Conservation (phyloP, 192 early-diverging fungal genomes). For the Backusella liffmaniae region DNA sequence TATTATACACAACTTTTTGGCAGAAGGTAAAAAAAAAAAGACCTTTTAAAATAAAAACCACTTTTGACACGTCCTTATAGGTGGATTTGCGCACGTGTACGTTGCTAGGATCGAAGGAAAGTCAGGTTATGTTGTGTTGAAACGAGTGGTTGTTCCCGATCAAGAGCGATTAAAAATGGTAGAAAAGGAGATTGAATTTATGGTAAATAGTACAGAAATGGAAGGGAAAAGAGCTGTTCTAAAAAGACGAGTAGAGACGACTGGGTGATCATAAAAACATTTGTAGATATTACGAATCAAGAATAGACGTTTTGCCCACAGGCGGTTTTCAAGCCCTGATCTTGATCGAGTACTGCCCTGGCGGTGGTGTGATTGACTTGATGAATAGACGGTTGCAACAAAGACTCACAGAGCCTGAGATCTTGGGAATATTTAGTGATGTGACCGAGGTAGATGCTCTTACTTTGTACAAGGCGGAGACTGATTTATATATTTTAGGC, state of each 20-base stretch:
- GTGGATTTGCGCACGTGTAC: constrained; percentile 93
- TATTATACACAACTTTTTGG: constrained; percentile 71
- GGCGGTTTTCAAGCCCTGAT: constrained; percentile 82
- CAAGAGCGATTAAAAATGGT: constrained; percentile 57
- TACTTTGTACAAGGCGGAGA: neutral
- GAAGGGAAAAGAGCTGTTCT: neutral
- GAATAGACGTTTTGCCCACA: constrained; percentile 48
- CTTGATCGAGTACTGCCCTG: constrained; percentile 91
- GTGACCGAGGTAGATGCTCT: constrained; percentile 56
- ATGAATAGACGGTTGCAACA: constrained; percentile 79
- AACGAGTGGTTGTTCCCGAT: constrained; percentile 75
- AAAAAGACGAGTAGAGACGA: constrained; percentile 45
- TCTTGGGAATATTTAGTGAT: constrained; percentile 87
- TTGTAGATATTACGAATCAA: constrained; percentile 75
- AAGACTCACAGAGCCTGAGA: constrained; percentile 78
- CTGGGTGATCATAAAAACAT: constrained; percentile 81
- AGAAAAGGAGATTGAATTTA: constrained; percentile 73
- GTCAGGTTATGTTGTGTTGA: constrained; percentile 70
- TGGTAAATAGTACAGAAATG: constrained; percentile 52
- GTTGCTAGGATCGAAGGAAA: constrained; percentile 58
- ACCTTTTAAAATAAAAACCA: neutral
- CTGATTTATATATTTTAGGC: constrained; percentile 45
- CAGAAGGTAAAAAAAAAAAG: constrained; percentile 56
- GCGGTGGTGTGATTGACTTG: constrained; percentile 79
- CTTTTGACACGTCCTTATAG: constrained; percentile 13